Conservation (phyloP, 78 protist species). For the Dictyostelium capitatum region DNA sequence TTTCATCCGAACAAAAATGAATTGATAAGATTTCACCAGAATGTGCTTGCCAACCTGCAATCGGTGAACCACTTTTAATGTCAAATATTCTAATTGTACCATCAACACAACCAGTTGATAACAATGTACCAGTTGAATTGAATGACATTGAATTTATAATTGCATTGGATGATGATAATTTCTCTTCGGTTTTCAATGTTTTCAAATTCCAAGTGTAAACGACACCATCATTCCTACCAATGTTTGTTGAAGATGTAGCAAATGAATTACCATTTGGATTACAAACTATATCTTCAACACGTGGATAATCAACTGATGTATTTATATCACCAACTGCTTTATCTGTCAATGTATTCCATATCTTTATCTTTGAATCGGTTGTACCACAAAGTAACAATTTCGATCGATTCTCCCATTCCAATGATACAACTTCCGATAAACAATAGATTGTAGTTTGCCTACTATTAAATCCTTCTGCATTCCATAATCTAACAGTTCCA, state of each 20-base stretch:
- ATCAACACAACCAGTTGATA: constrained; percentile 77
- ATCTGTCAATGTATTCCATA: constrained; percentile 63
- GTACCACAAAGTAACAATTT: constrained; percentile 62
- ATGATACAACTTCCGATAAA: constrained; percentile 59
- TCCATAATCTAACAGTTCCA: constrained; percentile 72
- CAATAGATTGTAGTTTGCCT: constrained; percentile 73
- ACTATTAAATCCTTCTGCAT: constrained; percentile 56
- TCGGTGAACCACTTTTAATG: background rate
- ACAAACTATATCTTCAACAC: constrained; percentile 68
- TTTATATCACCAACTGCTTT: constrained; percentile 80
- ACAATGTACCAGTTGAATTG: constrained; percentile 40
- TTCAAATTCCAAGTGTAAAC: constrained; percentile 73
- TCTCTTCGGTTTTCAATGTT: constrained; percentile 70
- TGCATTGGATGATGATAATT: constrained; percentile 33
- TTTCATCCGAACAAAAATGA: constrained; percentile 48
- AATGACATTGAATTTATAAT: constrained; percentile 59
- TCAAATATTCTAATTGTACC: constrained; percentile 67
- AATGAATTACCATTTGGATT: constrained; percentile 81
- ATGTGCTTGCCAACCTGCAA: constrained; percentile 80
- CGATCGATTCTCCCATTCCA: constrained; percentile 67
- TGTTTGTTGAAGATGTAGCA: constrained; percentile 32
- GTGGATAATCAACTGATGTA: constrained; percentile 53
- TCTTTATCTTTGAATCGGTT: constrained; percentile 69
- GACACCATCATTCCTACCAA: constrained; percentile 36
- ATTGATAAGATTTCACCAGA: constrained; percentile 40